A percentile compares a stretch with the other conserved stretches of the same genome.
Conservation (phyloP, 1,284 basidiomycete genomes). For the Malassezia pachydermatis region DNA sequence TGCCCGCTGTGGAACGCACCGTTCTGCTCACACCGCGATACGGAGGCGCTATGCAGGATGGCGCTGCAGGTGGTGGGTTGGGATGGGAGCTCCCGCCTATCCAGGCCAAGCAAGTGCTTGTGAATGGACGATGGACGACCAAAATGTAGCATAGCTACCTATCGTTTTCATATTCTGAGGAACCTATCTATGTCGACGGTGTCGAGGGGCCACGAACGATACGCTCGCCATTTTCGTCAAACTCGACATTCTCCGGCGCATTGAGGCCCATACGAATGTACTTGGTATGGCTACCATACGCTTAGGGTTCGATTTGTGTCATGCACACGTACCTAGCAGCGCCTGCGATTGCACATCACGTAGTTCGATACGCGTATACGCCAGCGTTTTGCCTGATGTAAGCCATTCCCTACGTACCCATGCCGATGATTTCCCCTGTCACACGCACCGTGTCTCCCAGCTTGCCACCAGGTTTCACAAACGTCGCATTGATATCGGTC, state of each 20-base stretch:
- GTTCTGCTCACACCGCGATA: conserved; percentile 39
- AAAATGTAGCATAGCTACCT: not conserved
- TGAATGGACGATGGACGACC: conserved; percentile 36
- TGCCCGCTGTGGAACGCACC: conserved; percentile 13
- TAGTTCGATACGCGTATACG: conserved; percentile 40
- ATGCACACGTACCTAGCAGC: conserved; percentile 18
- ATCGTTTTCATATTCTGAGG: too few relatives aligned
- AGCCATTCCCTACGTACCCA: conserved; percentile 19
- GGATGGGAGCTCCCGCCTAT: conserved; percentile 43
- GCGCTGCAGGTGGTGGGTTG: conserved; percentile 26
- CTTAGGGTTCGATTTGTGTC: conserved; percentile 9
- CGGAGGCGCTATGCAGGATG: conserved; percentile 31
- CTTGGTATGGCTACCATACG: conserved; percentile 60
- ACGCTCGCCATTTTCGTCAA: conserved; percentile 65
- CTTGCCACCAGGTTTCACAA: conserved; percentile 61
- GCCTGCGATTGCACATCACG: conserved; percentile 28
- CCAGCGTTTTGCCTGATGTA: conserved; percentile 33
- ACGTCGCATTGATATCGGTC: conserved; percentile 74
- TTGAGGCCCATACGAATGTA: conserved; percentile 66
- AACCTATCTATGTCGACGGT: too few relatives aligned
- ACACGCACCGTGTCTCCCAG: conserved; percentile 25
- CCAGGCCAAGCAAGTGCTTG: conserved; percentile 33
- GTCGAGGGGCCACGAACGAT: too few relatives aligned
- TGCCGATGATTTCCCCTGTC: conserved; percentile 25
- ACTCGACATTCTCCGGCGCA: conserved; percentile 67